Evolutionary conservation across 768 basidiomycete genomes (phyloP), one percentile per base, ranked within the genome.

Genomic region (Coprinopsis marcescibilis): DNA sequence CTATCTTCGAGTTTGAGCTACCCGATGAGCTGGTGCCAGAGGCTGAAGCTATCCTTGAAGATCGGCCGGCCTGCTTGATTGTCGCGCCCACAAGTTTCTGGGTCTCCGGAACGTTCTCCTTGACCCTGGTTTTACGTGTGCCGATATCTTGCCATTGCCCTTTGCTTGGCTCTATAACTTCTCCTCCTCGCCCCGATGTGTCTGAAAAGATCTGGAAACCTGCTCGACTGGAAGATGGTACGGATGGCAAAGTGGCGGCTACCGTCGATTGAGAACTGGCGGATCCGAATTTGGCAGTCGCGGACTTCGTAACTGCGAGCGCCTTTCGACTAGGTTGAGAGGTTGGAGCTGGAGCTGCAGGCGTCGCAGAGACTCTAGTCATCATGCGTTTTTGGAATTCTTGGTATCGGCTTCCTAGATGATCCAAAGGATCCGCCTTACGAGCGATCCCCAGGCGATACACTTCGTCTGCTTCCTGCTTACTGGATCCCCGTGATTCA

Each of bases 361-460:
- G 61, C 8, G 67, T 59, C 19, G 70, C 62, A 8, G 68, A 64
- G 36, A 68, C 58, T 27, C 65, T 66, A 20, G 75, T 70, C 82
- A 89, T 85, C 87, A 89, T 93, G 44, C 89, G 85, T 69, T 77
- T 93, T 61, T 93, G 89, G 65, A 97, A 98, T 34, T 94, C 91
- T 43, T 77, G 66, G 58, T 94, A 83, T 54, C 85, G 77, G 43
- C 68, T 73, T 61, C 87, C 78, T 2, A 99, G 73, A 40, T 83
- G 84, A 30, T 91, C 90, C 14, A 91, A 67, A 0, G 94, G 93
- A 8, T 73, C 63, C 0, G 90, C 94, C 47, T 79, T 79, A 37
- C 96, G 73, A 24, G 87, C 85, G 41, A 97, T 87, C 1, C 93
- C 96, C 3, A 99, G 73, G n/a, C 75, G 65, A 62, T 93, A 96